Evolutionary conservation across 192 early-diverging fungal species (phyloP), one percentile per base, ranked within the genome.

Genomic region (Coemansia umbellata): DNA sequence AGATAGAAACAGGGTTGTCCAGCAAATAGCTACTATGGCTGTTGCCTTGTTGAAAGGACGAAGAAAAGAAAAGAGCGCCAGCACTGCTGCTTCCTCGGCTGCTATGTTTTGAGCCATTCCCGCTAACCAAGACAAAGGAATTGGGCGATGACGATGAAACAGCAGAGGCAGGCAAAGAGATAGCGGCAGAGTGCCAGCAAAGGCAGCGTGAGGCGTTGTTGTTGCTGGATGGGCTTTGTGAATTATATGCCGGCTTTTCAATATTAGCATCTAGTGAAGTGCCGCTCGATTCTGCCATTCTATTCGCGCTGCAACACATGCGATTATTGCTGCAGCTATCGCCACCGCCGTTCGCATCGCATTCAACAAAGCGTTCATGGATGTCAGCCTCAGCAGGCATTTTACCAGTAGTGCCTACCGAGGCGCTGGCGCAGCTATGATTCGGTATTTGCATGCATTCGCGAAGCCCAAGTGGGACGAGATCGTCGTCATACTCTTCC

Each of bases 131-230:
- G 28, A 44, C 42, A 44, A 44, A 44, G 5, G 42, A 44, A 44
- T 44, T 44, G 26, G 31, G 21, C 17, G 52, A 45, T 31, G 60
- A 48, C 45, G 53, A 50, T 22, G 56, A 40, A 17, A 44, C 17
- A 47, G 53, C 18, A n/a, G 49, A 31, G 32, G 28, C 11, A 26
- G n/a, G n/a, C n/a, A n/a, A n/a, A n/a, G n/a, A n/a, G n/a, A n/a
- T n/a, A n/a, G n/a, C n/a, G n/a, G n/a, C n/a, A n/a, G n/a, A 15
- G 8, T 31, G 47, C 9, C 31, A 28, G 31, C 31, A 19, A 18
- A 42, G 10, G 19, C 41, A 24, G 41, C 28, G 41, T 19, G 31
- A 35, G 18, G 41, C 17, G 33, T 18, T 42, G 31, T 39, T 10
- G 53, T 30, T 31, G 53, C 43, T 35, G 27, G 24, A 17, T 7